These are phyloP conservation scores for Pseudonitzschia pungens DNA, from an alignment of 108 stramenopile genomes.

Conservation along the genomic window DNA sequence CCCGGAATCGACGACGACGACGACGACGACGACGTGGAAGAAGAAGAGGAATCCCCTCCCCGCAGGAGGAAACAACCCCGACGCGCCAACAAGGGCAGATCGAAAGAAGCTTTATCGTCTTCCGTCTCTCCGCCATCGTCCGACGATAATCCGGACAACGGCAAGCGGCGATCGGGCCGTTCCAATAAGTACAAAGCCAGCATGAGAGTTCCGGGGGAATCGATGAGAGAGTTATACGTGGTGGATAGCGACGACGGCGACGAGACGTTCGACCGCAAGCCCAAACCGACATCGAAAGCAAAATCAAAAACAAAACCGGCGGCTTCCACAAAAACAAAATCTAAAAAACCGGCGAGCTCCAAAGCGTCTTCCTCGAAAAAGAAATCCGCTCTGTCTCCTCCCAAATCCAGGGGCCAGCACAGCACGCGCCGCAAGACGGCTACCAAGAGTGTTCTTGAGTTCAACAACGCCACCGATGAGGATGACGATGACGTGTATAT, in stretches of 20 bases:
- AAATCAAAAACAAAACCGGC: not conserved
- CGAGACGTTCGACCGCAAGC: not conserved
- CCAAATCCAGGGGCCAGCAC: conserved; percentile 3
- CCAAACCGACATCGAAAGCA: not conserved
- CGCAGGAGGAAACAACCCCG: not conserved
- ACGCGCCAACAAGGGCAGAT: not conserved
- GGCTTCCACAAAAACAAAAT: too few relatives aligned
- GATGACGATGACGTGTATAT: not conserved
- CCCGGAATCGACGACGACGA: not conserved
- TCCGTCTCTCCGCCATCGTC: not conserved
- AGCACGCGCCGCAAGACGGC: not conserved
- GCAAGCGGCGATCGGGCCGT: conserved; percentile 32
- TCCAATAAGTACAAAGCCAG: conserved; percentile 40
- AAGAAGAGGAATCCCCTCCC: too few relatives aligned
- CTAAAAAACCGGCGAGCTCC: conserved; percentile 1
- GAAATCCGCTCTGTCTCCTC: conserved; percentile 14
- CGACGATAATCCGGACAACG: not conserved
- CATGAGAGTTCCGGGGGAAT: conserved; percentile 50
- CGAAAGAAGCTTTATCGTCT: not conserved
- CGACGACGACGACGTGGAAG: not conserved
- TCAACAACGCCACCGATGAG: conserved; percentile 3
- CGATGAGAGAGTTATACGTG: conserved; percentile 29
- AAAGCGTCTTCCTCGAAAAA: conserved; percentile 4
- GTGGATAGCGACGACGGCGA: conserved; percentile 1
- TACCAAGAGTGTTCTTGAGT: conserved; percentile 3